Evolutionary conservation across 2,329 filamentous ascomycete genomes (phyloP).

Genomic region (Phoma sp.): DNA sequence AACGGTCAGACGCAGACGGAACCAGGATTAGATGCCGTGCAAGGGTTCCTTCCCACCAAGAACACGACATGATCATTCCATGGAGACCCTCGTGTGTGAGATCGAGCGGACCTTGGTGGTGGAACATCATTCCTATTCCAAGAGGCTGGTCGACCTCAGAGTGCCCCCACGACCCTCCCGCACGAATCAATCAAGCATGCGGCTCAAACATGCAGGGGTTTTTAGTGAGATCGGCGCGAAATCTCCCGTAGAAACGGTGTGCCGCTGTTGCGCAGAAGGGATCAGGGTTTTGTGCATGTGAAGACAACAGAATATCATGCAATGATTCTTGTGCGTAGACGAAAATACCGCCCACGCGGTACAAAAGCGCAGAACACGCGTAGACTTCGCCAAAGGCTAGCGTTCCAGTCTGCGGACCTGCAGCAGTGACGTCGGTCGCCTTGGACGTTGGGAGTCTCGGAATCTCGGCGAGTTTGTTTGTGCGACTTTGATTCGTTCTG

Average conservation of each 20-base stretch:
- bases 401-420: slow-evolving; percentile 3
- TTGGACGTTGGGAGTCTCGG: slow-evolving; percentile 2
- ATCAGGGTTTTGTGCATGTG: slow-evolving; percentile 3
- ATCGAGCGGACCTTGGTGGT: slow-evolving; percentile 6
- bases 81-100: slow-evolving; percentile 4
- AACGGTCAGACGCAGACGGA: not conserved
- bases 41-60: not conserved
- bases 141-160: slow-evolving; percentile 3
- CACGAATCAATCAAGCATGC: slow-evolving; percentile 12
- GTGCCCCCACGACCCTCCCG: not conserved
- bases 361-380: not conserved
- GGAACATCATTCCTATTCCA: slow-evolving; percentile 5
- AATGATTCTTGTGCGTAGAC: not conserved
- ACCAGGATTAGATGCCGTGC: slow-evolving; percentile 2
- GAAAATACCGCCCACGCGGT: too few species aligned
- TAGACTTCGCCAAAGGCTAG: not conserved
- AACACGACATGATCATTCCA: slow-evolving; percentile 2
- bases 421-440: slow-evolving; percentile 4
- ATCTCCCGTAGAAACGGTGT: slow-evolving; percentile 9
- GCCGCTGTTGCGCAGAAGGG: not conserved
- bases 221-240: slow-evolving; percentile 14
- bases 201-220: slow-evolving; percentile 13
- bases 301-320: not conserved
- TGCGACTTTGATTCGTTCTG: slow-evolving; percentile 14
- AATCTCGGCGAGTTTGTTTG: slow-evolving; percentile 8